Evolutionary conservation across 2,329 filamentous ascomycete genomes (phyloP).

Genomic region (Cercospora sesami): DNA sequence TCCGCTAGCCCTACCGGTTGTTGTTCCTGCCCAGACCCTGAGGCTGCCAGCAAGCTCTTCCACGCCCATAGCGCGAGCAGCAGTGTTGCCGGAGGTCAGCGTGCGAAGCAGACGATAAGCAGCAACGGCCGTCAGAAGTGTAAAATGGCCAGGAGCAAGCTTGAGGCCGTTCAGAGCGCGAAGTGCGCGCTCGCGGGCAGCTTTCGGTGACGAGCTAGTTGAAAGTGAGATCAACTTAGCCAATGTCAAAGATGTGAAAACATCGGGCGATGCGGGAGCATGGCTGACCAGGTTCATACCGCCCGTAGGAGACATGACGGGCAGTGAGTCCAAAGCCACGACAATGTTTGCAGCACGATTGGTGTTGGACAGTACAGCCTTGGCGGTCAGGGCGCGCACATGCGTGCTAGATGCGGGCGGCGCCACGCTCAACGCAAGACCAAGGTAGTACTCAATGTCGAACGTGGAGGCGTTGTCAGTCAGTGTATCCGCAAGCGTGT

Average conservation of each 20-base stretch:
- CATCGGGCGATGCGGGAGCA: constrained; percentile 58
- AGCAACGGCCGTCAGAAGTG: constrained; percentile 50
- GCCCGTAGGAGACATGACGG: constrained; percentile 35
- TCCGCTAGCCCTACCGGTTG: constrained; percentile 44
- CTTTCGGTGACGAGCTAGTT: constrained; percentile 23
- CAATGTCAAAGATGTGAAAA: constrained; percentile 58
- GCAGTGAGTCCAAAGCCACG: constrained; percentile 56
- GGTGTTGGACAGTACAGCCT: constrained; percentile 58
- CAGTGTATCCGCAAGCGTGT: constrained; percentile 61
- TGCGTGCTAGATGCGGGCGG: constrained; percentile 75
- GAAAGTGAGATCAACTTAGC: constrained; percentile 58
- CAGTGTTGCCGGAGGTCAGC: constrained; percentile 37
- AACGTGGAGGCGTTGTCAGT: constrained; percentile 49
- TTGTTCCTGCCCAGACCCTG: constrained; percentile 50
- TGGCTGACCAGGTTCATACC: constrained; percentile 53
- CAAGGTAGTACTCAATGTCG: constrained; percentile 55
- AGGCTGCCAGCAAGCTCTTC: constrained; percentile 48
- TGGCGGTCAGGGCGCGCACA: constrained; percentile 58
- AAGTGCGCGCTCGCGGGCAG: constrained; percentile 43
- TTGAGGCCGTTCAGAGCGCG: constrained; percentile 44
- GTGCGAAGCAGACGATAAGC: constrained; percentile 45
- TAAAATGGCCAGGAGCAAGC: constrained; percentile 44
- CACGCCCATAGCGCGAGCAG: constrained; percentile 41
- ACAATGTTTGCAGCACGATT: constrained; percentile 54
- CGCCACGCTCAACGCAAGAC: constrained; percentile 69